Base-by-base conservation (phyloP, 495 filamentous ascomycete genomes). In the Neurospora tetrasperma region DNA sequence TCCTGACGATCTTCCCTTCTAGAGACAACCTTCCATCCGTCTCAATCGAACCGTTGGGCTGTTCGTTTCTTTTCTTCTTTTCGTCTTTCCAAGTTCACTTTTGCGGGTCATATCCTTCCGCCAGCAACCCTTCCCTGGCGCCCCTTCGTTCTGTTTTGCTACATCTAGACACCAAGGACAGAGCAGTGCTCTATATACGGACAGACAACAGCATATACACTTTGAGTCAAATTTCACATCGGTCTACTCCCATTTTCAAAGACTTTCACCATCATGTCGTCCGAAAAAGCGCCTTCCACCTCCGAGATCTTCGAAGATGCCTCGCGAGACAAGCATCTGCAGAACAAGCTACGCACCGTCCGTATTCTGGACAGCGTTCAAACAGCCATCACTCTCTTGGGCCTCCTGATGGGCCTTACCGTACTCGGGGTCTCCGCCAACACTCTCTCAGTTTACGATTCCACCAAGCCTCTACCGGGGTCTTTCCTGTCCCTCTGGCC, bases 401-500 rank as follows among this genome's bases (percentile, higher is more conserved):
- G 84, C 27, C 79, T 87, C 9, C 79, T 84, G 31, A 83, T 84
- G 76, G 83, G 82, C 71, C 72, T 88, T 69, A 82, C 82, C 20
- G 80, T 87, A 70, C 79, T 89, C 38, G 85, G 83, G 35, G 82
- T 85, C 7, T 81, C 86, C 5, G 84, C 74, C 75, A 82, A 89
- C 75, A 82, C 83, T 0, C 76, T 88, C 71, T 74, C 79, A 31
- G 82, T 85, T 35, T 88, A 87, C 79, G 77, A 88, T 73, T 74
- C 75, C 38, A 89, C 87, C n/a, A 80, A 83, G 69, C 71, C 73
- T 42, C 42, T 71, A 5, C 35, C 59, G 14, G 80, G 82, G 35
- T 86, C 81, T 71, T 75, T 82, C 66, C 76, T 87, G 31, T 74
- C 85, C 8, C 77, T 89, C 59, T 89, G 87, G 87, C 86, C 87